phyloP scores from a whole-genome alignment of 257 asterid genomes.

The Solanum appendiculatum region DNA sequence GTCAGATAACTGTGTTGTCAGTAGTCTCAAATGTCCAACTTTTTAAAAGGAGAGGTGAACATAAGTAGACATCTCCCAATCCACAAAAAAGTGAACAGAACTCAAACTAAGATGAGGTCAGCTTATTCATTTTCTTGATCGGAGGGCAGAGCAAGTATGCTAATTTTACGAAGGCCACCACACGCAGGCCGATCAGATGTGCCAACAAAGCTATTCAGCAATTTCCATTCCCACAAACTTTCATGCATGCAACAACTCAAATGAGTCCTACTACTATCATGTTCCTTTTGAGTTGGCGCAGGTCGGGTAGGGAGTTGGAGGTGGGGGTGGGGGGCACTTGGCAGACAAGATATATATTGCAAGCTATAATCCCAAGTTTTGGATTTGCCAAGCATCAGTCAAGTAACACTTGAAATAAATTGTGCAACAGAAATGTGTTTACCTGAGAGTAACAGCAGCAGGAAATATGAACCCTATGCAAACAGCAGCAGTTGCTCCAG shows the following conservation, averaged over 20 bases:
- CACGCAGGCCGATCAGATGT: not conserved
- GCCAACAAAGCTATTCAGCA: not conserved
- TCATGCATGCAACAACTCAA: not conserved
- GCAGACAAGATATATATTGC: not conserved
- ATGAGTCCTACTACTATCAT: not conserved
- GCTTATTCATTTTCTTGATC: not conserved
- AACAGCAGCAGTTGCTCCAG: constrained; percentile 92
- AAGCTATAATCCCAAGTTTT: not conserved
- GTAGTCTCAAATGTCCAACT: not conserved
- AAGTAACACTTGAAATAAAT: not conserved
- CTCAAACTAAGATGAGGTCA: not conserved
- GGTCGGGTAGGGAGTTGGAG: not conserved
- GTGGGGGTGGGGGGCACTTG: not conserved
- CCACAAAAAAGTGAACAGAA: not conserved
- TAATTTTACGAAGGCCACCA: not conserved
- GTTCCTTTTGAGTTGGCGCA: not conserved
- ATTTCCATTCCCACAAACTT: not conserved
- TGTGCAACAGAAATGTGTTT: not conserved
- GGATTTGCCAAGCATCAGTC: not conserved
- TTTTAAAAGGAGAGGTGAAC: not conserved
- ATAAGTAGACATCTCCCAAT: not conserved
- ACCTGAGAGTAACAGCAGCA: constrained; percentile 61
- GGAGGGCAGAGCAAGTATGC: not conserved
- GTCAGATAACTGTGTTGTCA: not conserved
- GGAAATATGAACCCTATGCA: constrained; percentile 80